Evolutionary conservation across 805 yeast species (phyloP).

Genomic region (Ogataea polymorpha): DNA sequence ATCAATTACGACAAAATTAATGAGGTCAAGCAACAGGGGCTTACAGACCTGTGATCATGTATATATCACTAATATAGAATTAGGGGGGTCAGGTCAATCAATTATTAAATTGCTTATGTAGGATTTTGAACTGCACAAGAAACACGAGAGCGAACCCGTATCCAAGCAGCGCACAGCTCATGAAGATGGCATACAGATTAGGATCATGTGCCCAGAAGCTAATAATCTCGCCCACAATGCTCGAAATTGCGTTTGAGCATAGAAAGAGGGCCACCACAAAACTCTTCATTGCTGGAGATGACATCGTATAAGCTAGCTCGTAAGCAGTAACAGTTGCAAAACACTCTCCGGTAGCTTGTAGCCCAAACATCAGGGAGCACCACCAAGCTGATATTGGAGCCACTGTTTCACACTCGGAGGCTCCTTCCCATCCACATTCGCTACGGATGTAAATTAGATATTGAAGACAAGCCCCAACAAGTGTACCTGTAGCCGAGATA

Average conservation of each 20-base stretch:
- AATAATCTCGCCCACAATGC: conserved; percentile 41
- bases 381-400: conserved; percentile 34
- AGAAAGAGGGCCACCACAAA: conserved; percentile 43
- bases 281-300: conserved; percentile 50
- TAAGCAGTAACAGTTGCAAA: conserved; percentile 50
- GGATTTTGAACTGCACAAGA: conserved; percentile 16
- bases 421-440: conserved; percentile 41
- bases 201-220: conserved; percentile 41
- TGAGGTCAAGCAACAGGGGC: conserved; percentile 36
- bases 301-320: conserved; percentile 51
- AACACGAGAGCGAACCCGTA: conserved; percentile 26
- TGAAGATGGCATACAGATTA: conserved; percentile 36
- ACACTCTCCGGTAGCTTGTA: conserved; percentile 52
- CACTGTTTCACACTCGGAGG: conserved; percentile 26
- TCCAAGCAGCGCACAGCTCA: conserved; percentile 35
- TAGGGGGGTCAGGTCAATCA: conserved; percentile 3
- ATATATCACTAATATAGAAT: conserved; percentile 4
- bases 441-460: conserved; percentile 40
- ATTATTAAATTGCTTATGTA: conserved; percentile 7
- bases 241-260: conserved; percentile 42
- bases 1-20: conserved; percentile 70
- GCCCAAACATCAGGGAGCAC: conserved; percentile 33
- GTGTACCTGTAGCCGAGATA: conserved; percentile 43
- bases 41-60: conserved; percentile 18
- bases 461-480: conserved; percentile 48